A percentile compares a stretch with the other conserved stretches of the same genome.
phyloP scores from a whole-genome alignment of 2,329 filamentous ascomycete species.

The Achaetomium macrosporum region DNA sequence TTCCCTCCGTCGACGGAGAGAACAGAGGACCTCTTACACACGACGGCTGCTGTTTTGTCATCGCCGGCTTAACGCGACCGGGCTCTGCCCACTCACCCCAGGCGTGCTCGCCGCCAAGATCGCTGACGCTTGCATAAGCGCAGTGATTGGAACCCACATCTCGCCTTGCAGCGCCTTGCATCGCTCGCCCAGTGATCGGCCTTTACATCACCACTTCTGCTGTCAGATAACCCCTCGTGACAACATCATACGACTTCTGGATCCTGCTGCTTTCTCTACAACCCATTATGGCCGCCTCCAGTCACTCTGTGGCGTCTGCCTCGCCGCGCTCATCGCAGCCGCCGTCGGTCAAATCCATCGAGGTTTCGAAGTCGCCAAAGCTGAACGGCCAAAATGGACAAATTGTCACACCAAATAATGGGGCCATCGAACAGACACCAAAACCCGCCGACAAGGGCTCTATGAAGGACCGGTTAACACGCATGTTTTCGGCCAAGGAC shows the following conservation, averaged over 20 bases:
- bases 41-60: conserved; percentile 24
- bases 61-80: conserved; percentile 18
- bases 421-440: conserved; percentile 29
- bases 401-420: conserved; percentile 21
- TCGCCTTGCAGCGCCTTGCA: conserved; percentile 7
- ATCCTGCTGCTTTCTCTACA: not conserved
- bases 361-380: conserved; percentile 37
- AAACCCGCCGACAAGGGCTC: conserved; percentile 49
- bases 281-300: conserved; percentile 29
- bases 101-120: conserved; percentile 27
- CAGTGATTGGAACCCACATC: conserved; percentile 21
- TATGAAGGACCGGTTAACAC: conserved; percentile 58
- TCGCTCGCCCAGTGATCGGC: conserved; percentile 1
- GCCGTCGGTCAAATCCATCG: conserved; percentile 45
- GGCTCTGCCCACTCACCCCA: conserved; percentile 25
- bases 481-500: conserved; percentile 60
- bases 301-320: conserved; percentile 32
- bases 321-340: conserved; percentile 44
- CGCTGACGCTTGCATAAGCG: conserved; percentile 28
- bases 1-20: conserved; percentile 11
- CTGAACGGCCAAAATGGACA: conserved; percentile 36
- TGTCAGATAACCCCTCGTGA: not conserved
- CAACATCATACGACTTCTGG: not conserved
- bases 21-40: conserved; percentile 11
- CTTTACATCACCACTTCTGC: conserved; percentile 3